A percentile compares a stretch with the other conserved stretches of the same genome.
Evolutionary conservation across 2,329 filamentous ascomycete genomes (phyloP).

Genomic region (Huntiella decipiens): DNA sequence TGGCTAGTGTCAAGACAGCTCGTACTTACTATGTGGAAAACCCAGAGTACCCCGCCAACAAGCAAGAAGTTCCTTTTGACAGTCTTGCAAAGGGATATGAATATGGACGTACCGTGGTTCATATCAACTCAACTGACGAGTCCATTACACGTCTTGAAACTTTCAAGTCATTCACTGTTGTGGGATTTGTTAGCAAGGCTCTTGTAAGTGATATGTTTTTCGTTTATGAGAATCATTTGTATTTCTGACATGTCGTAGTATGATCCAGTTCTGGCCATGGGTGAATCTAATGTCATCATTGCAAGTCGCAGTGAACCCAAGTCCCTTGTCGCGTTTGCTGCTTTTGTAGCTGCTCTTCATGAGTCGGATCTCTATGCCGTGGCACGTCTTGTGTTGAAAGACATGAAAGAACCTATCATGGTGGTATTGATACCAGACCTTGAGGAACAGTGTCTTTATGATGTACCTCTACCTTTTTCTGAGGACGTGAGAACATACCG

Average conservation of each 20-base stretch:
- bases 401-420: conserved; percentile 58
- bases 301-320: conserved; percentile 63
- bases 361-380: conserved; percentile 76
- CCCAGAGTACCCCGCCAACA: conserved; percentile 53
- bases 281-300: conserved; percentile 58
- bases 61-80: conserved; percentile 63
- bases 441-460: conserved; percentile 69
- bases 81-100: conserved; percentile 83
- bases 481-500: conserved; percentile 83
- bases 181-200: conserved; percentile 65
- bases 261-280: conserved; percentile 70
- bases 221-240: neutral
- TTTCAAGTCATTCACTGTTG: conserved; percentile 51
- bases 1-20: conserved; percentile 57
- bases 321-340: conserved; percentile 68
- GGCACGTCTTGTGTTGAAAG: conserved; percentile 68
- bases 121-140: conserved; percentile 69
- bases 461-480: conserved; percentile 77
- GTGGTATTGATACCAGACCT: conserved; percentile 65
- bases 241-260: conserved; percentile 31
- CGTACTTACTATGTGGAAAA: conserved; percentile 69
- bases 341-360: conserved; percentile 69
- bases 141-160: conserved; percentile 82
- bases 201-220: conserved; percentile 30
- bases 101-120: conserved; percentile 81